Base-by-base conservation (phyloP, 1,284 basidiomycete species). In the Microbotryum violaceum region DNA sequence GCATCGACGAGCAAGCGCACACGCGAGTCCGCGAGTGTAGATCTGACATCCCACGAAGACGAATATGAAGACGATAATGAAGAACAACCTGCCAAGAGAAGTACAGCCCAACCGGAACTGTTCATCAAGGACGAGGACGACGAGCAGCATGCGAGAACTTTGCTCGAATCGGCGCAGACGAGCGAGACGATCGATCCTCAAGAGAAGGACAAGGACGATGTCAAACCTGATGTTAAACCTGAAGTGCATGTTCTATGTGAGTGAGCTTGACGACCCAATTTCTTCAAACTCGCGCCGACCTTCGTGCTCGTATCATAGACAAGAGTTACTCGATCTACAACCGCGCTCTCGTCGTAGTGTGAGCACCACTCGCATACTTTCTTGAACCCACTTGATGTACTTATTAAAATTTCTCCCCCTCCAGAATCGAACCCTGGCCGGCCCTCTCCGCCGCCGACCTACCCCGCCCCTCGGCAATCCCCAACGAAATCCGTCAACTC, bases 351-450 rank as follows among this genome's bases (percentile, higher is more conserved):
- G 65, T 68, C 48, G 67, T 68, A 45, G 63, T 68, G 67, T 65
- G n/a, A 21, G 60, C 44, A 18, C 18, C 18, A 6, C 4, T 10
- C 7, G 21, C 20, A 46, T 12, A n/a, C 4, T 49, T 3, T 44
- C 10, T 23, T 27, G 10, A 23, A 4, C 3, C 10, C 6, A 42
- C 37, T 42, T 0, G 16, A 42, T 42, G 37, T 12, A 10, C 37
- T 42, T 6, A 50, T 10, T 37, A 18, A 21, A 8, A 44, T 3
- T 16, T 49, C 23, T 7, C n/a, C 37, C 12, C 20, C 14, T 25
- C 14, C 64, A 68, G 67, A 31, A 56, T 68, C 57, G 67, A 68
- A 46, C 67, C 67, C 18, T 68, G 62, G 44, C 67, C 67, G 5
- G 50, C 65, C 1, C 55, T 68, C 20, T 12, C 58, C 21, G 42